Percentiles rank a stretch among this genome's conserved stretches.
Conservation (phyloP, 331 rosid species). For the Rhamnella rubrinervis region DNA sequence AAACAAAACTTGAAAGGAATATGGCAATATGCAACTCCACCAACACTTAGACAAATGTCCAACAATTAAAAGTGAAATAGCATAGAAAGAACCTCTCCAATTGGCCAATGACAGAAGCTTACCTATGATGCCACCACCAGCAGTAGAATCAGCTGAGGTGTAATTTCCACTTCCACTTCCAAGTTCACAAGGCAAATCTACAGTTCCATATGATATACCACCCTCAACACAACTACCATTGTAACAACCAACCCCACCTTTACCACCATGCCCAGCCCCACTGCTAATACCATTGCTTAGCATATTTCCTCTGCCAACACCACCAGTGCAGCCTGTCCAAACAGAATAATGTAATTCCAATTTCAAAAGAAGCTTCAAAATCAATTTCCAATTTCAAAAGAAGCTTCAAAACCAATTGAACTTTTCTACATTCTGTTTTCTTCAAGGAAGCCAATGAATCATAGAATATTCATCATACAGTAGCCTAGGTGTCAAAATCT, state of each 20-base stretch:
- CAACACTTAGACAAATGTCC: neutral
- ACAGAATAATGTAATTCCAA: constrained; percentile 16
- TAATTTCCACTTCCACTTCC: constrained; percentile 97
- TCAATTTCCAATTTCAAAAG: constrained; percentile 3
- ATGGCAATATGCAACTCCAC: neutral
- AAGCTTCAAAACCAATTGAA: constrained; percentile 3
- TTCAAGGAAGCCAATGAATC: constrained; percentile 16
- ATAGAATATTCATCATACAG: constrained; percentile 7
- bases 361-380: neutral
- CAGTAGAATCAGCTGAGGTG: constrained; percentile 61
- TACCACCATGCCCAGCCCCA: constrained; percentile 98
- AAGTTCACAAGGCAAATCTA: constrained; percentile 88
- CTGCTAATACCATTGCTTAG: constrained; percentile 68
- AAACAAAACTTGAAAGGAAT: neutral
- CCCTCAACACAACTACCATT: constrained; percentile 66
- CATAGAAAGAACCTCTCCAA: neutral
- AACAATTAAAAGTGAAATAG: constrained; percentile 11
- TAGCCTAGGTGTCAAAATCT: neutral
- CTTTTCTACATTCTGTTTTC: neutral
- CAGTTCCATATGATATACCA: constrained; percentile 77
- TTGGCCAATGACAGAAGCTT: constrained; percentile 36
- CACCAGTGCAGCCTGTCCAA: constrained; percentile 81
- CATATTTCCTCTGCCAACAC: constrained; percentile 73
- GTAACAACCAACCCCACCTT: constrained; percentile 80
- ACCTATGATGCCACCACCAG: constrained; percentile 98